Percentiles rank a stretch among this genome's conserved stretches.
Conservation (phyloP, 2,329 filamentous ascomycete genomes). For the Xylariaceae sp. region DNA sequence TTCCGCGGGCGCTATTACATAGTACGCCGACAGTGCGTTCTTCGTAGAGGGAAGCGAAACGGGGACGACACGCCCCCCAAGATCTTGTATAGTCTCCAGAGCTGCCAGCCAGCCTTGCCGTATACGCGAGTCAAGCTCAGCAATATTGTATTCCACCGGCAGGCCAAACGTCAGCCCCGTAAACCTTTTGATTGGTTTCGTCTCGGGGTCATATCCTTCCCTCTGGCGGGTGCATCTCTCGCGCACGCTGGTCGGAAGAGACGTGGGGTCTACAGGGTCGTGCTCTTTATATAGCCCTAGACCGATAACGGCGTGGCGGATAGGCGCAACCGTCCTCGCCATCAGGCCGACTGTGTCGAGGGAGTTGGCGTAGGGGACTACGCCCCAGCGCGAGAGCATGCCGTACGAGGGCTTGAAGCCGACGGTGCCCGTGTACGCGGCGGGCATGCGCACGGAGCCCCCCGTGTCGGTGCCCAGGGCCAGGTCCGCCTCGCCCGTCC, state of each 20-base stretch:
- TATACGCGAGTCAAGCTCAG: conserved; percentile 67
- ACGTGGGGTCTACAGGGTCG: conserved; percentile 72
- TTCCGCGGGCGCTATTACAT: conserved; percentile 90
- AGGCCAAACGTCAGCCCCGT: conserved; percentile 47
- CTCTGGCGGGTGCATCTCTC: conserved; percentile 35
- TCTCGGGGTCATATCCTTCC: conserved; percentile 20
- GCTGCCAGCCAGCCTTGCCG: conserved; percentile 63
- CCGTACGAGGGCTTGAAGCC: conserved; percentile 94
- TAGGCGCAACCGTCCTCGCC: conserved; percentile 46
- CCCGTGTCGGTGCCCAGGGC: conserved; percentile 92
- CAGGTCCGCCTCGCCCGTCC: conserved; percentile 48
- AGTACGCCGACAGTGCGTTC: conserved; percentile 86
- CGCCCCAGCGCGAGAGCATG: conserved; percentile 75
- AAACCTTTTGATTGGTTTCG: conserved; percentile 19
- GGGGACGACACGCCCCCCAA: conserved; percentile 68
- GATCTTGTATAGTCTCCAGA: conserved; percentile 51
- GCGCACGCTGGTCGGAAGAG: conserved; percentile 53
- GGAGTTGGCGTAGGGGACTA: conserved; percentile 88
- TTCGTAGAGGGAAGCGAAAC: conserved; percentile 79
- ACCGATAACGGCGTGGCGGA: conserved; percentile 50
- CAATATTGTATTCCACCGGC: conserved; percentile 79
- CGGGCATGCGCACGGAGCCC: conserved; percentile 80
- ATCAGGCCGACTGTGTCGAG: conserved; percentile 84
- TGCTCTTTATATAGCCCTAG: conserved; percentile 44
- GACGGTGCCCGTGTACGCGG: conserved; percentile 75